A percentile compares a stretch with the other conserved stretches of the same genome.
Conservation (phyloP, 805 yeast species). For the Starmera caribaea region DNA sequence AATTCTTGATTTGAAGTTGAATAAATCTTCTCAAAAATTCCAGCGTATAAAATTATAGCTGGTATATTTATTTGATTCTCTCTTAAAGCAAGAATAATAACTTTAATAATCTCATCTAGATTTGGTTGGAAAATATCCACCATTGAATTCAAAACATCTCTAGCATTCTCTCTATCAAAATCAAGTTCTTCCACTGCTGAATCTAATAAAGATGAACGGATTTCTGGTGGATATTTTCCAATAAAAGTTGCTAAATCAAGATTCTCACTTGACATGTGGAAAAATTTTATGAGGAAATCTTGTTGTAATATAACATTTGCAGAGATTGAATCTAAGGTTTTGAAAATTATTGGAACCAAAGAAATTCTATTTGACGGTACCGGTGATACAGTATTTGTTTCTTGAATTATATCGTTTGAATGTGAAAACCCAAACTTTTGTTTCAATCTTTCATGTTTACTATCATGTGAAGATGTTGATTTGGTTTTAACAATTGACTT, state of each 20-base stretch:
- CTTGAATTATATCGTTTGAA: conserved; percentile 3
- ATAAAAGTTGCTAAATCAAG: conserved; percentile 24
- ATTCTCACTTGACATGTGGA: conserved; percentile 28
- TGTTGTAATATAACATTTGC: conserved; percentile 28
- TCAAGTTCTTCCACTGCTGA: conserved; percentile 27
- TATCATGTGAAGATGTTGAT: conserved; percentile 1
- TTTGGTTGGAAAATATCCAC: conserved; percentile 33
- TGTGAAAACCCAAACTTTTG: conserved; percentile 12
- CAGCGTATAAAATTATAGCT: conserved; percentile 31
- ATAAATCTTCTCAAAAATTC: conserved; percentile 24
- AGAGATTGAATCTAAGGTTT: conserved; percentile 22
- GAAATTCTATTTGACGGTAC: background rate
- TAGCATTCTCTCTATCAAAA: conserved; percentile 37
- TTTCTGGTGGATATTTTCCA: conserved; percentile 18
- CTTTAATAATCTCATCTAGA: conserved; percentile 18
- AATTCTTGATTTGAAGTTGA: conserved; percentile 58
- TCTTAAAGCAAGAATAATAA: conserved; percentile 26
- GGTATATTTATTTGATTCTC: conserved; percentile 32
- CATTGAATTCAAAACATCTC: conserved; percentile 35
- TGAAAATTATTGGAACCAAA: conserved; percentile 3
- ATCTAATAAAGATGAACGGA: conserved; percentile 23
- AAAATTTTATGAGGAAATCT: conserved; percentile 29
- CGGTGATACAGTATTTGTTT: background rate
- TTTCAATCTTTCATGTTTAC: conserved; percentile 9
- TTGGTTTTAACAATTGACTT: conserved; percentile 1